These are phyloP conservation scores for Aspergillus amoenus DNA, from an alignment of 2,329 filamentous ascomycete species.

Conservation along the genomic window DNA sequence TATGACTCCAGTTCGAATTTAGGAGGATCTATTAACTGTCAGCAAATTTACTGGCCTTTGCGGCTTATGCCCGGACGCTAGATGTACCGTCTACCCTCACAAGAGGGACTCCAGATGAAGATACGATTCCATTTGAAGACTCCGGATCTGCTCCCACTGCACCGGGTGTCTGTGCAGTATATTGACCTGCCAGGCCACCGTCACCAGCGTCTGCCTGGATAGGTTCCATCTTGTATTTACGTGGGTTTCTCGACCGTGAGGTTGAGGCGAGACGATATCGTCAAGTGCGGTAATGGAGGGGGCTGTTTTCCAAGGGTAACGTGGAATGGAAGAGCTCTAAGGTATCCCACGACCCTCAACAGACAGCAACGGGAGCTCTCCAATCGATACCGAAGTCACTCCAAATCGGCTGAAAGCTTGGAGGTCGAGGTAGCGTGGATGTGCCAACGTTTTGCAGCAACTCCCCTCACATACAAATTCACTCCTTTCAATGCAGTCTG, in stretches of 20 bases:
- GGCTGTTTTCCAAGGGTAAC: not conserved
- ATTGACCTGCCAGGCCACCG: constrained; percentile 13
- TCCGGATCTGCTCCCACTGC: constrained; percentile 11
- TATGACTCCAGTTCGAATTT: constrained; percentile 92
- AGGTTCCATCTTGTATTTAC: constrained; percentile 25
- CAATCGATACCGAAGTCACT: constrained; percentile 1
- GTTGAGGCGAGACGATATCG: too few species aligned
- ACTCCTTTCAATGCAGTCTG: not conserved
- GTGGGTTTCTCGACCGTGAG: not conserved
- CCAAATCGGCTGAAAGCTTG: not conserved
- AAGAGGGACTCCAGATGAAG: constrained; percentile 6
- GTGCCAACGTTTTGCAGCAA: too few species aligned
- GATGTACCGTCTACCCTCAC: constrained; percentile 33
- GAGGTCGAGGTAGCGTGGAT: not conserved
- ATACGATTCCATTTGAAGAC: not conserved
- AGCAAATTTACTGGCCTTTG: not conserved
- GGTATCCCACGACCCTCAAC: not conserved
- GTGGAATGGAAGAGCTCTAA: not conserved
- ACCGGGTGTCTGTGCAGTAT: constrained; percentile 9
- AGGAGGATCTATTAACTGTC: constrained; percentile 61
- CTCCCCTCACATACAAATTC: too few species aligned
- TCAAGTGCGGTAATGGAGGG: not conserved
- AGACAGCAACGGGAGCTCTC: not conserved
- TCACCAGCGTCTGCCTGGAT: constrained; percentile 27
- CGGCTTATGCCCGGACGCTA: not conserved